Evolutionary conservation across 805 yeast genomes (phyloP), one percentile per base, ranked within the genome.

Genomic region (Metschnikowia lachancei): DNA sequence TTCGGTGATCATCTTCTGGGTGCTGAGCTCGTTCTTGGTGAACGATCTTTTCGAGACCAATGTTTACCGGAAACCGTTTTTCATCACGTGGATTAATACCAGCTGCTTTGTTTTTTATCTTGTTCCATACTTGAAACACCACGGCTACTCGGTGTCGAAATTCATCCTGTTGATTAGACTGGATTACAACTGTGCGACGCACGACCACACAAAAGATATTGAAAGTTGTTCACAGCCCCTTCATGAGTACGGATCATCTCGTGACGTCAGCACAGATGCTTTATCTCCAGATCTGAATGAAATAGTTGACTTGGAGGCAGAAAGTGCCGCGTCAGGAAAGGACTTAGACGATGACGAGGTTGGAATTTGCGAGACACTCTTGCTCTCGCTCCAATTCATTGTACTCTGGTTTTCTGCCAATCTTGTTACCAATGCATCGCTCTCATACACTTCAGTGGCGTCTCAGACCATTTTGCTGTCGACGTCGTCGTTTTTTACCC

Each of bases 401-500:
- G 66, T 86, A 3, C 70, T 94, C 36, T 94, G 99, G 99, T 94
- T 88, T 61, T 50, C 82, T 14, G 95, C 98, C 2, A 94, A 94
- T 64, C 74, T 91, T 53, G 84, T 87, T 46, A 55, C 94, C 28
- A 94, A 94, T 65, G 88, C 96, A 0, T 83, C 95, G 17, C 72
- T 94, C 43, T 77, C 85, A 19, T 94, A 85, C 64, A 94, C 99
- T 0, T 83, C 91, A 11, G 99, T 94, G 17, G 95, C 96, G 2
- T 85, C 94, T 12, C 97, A 95, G 59, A 94, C 98, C 2, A 92
- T 94, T 19, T 67, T 94, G 33, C 86, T 96, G 14, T 86, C 97
- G 31, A 91, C 98, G 0, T 85, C 95, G 4, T 87, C 96, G 7
- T 90, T 94, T 62, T 94, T 94, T 78, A 94, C 99, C 0, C 74